Evolutionary conservation across 352 stramenopile genomes (phyloP).

Genomic region (Labyrinthula sp.): DNA sequence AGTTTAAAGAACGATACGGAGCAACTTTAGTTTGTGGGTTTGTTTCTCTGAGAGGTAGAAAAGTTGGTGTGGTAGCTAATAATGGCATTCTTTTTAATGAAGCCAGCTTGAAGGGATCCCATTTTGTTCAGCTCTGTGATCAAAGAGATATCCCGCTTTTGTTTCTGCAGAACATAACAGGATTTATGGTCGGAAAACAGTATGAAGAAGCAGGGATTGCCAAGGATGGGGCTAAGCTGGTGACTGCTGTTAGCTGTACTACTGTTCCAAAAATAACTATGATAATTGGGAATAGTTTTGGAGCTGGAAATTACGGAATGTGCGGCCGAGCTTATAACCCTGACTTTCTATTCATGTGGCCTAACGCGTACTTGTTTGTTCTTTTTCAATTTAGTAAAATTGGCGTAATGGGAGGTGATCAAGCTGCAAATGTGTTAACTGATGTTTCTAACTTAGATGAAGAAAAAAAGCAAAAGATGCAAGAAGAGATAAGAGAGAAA

Average conservation of each 20-base stretch:
- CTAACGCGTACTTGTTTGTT: too few species aligned
- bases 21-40: constrained; percentile 87
- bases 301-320: constrained; percentile 89
- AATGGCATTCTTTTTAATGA: constrained; percentile 88
- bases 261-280: constrained; percentile 90
- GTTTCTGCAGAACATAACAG: constrained; percentile 95
- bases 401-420: constrained; percentile 86
- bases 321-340: constrained; percentile 82
- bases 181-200: constrained; percentile 89
- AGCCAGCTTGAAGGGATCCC: constrained; percentile 65
- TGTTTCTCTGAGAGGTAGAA: constrained; percentile 73
- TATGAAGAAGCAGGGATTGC: constrained; percentile 87
- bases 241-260: constrained; percentile 73
- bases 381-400: too few species aligned
- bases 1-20: constrained; percentile 90
- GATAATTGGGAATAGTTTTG: constrained; percentile 84
- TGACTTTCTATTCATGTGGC: constrained; percentile 93
- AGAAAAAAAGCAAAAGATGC: constrained; percentile 55
- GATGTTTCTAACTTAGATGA: constrained; percentile 45
- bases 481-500: constrained; percentile 79
- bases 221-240: constrained; percentile 84
- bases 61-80: constrained; percentile 88
- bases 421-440: constrained; percentile 80
- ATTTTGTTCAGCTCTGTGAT: constrained; percentile 92
- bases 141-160: constrained; percentile 80